phyloP scores from a whole-genome alignment of 1,139 yeast genomes.

The Taphrina deformans region DNA sequence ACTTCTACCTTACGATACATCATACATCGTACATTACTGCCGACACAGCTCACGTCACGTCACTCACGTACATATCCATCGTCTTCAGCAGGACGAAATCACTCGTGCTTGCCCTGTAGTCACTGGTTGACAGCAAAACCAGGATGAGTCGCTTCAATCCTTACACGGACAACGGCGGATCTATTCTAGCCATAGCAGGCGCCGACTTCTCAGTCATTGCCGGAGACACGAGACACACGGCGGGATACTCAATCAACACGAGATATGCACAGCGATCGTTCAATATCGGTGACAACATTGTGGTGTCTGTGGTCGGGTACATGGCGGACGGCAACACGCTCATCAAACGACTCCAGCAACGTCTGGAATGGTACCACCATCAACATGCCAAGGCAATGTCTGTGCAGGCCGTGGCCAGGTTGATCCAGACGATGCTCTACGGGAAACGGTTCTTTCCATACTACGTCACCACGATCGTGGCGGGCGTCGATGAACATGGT shows the following conservation, averaged over 20 bases:
- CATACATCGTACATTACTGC: not conserved
- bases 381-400: conserved; percentile 67
- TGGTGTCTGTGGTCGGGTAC: conserved; percentile 92
- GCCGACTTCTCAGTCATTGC: conserved; percentile 95
- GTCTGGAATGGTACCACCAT: conserved; percentile 83
- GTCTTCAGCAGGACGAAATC: not conserved
- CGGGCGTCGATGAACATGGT: conserved; percentile 79
- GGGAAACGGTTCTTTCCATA: conserved; percentile 96
- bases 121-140: not conserved
- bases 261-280: conserved; percentile 90
- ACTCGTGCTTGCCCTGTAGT: not conserved
- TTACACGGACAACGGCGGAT: conserved; percentile 76
- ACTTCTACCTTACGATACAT: not conserved
- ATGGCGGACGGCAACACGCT: conserved; percentile 92
- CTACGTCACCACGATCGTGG: conserved; percentile 90
- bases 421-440: conserved; percentile 84
- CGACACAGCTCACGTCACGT: not conserved
- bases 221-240: conserved; percentile 95
- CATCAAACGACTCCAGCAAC: conserved; percentile 70
- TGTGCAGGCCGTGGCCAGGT: conserved; percentile 78
- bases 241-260: conserved; percentile 89
- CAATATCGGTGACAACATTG: conserved; percentile 82
- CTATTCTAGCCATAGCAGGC: conserved; percentile 95
- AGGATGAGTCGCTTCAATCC: conserved; percentile 31
- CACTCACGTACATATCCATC: too few species aligned